Percentiles rank a stretch among this genome's conserved stretches.
Conservation (phyloP, 306 rosid species). For the Vigna radiata region DNA sequence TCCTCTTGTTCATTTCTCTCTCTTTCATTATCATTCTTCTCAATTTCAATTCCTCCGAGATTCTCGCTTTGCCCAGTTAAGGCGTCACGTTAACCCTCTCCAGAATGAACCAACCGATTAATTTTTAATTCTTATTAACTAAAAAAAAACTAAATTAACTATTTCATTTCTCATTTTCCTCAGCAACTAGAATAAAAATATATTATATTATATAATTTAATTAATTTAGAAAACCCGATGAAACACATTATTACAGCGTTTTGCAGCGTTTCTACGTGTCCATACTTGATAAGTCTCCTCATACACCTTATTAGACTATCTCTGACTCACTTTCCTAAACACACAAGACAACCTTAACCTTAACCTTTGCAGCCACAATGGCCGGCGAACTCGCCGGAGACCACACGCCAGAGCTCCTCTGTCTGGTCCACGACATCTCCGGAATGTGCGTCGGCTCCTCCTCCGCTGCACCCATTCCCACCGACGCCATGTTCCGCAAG, state of each 20-base stretch:
- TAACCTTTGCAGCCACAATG: conserved; percentile 46
- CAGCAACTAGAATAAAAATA: background rate
- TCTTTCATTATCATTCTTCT: conserved; percentile 1
- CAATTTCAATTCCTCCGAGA: conserved; percentile 45
- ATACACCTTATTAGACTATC: conserved; percentile 39
- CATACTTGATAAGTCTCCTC: conserved; percentile 27
- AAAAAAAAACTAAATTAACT: background rate
- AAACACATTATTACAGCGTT: conserved; percentile 31
- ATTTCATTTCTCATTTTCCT: background rate
- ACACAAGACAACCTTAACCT: background rate
- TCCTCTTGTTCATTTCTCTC: conserved; percentile 38
- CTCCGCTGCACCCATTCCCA: conserved; percentile 26
- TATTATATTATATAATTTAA: background rate
- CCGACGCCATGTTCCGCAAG: conserved; percentile 63
- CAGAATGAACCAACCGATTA: background rate
- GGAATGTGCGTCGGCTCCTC: conserved; percentile 54
- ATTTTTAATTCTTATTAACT: background rate
- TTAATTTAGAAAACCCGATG: conserved; percentile 8
- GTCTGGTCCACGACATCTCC: conserved; percentile 62
- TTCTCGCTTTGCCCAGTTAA: conserved; percentile 43
- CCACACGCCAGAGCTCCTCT: conserved; percentile 56
- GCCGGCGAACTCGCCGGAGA: conserved; percentile 68
- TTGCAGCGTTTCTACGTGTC: conserved; percentile 45
- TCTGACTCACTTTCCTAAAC: conserved; percentile 31
- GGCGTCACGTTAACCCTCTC: background rate